These are phyloP conservation scores for Apiospora aurea DNA, from an alignment of 2,329 filamentous ascomycete genomes.

Conservation along the genomic window DNA sequence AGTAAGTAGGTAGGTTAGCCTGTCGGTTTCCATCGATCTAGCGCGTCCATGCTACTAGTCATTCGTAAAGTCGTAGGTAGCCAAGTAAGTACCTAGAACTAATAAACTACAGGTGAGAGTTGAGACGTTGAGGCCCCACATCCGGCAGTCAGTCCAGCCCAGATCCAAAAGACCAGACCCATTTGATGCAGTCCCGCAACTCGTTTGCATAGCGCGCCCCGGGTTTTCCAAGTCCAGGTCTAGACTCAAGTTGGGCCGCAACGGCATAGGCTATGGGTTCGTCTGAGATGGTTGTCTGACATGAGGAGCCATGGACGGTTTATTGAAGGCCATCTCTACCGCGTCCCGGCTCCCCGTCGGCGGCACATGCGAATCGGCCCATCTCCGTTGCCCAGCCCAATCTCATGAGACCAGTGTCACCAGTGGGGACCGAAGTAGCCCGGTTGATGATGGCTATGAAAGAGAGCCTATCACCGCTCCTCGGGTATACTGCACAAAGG, in stretches of 20 bases:
- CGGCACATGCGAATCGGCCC: not conserved
- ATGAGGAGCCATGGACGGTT: not conserved
- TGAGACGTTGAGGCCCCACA: not conserved
- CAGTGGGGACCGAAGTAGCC: not conserved
- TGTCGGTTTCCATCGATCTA: not conserved
- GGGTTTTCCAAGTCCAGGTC: not conserved
- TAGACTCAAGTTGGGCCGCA: not conserved
- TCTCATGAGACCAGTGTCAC: not conserved
- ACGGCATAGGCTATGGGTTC: not conserved
- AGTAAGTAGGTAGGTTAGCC: too few species aligned
- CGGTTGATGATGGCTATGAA: not conserved
- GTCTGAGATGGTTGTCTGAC: not conserved
- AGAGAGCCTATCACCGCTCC: not conserved
- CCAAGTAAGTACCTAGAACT: too few species aligned
- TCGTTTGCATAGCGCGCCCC: not conserved
- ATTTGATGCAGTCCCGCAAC: constrained; percentile 18
- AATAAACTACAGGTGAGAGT: too few species aligned
- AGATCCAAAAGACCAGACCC: not conserved
- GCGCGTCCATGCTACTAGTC: too few species aligned
- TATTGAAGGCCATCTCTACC: not conserved
- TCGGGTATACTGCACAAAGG: not conserved
- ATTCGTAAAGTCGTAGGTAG: too few species aligned
- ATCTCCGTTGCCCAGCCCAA: not conserved
- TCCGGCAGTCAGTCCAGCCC: not conserved
- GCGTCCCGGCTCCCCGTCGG: not conserved